Conservation (phyloP, 208 protist species). For the Trypanosomatidae sp. region DNA sequence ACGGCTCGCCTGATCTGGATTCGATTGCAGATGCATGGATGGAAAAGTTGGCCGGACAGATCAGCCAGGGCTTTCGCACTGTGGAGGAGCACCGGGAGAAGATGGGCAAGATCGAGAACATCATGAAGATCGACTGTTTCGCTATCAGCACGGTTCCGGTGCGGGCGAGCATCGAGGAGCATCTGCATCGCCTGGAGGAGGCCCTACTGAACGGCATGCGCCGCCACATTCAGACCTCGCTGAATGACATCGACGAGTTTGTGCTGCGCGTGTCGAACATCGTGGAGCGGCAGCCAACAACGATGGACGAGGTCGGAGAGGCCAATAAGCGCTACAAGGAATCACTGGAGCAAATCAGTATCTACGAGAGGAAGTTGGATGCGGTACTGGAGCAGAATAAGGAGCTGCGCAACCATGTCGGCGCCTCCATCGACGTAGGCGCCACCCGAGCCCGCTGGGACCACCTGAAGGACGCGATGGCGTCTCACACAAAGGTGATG, state of each 20-base stretch:
- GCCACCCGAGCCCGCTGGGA: conserved; percentile 87
- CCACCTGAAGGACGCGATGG: conserved; percentile 89
- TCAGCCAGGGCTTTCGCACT: conserved; percentile 84
- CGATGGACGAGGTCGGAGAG: conserved; percentile 92
- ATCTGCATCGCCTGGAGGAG: conserved; percentile 90
- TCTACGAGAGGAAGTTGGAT: conserved; percentile 64
- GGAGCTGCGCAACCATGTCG: conserved; percentile 78
- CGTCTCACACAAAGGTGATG: conserved; percentile 91
- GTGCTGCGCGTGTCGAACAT: conserved; percentile 86
- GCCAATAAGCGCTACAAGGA: conserved; percentile 82
- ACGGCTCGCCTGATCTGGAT: conserved; percentile 89
- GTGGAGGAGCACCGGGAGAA: conserved; percentile 88
- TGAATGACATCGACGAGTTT: conserved; percentile 88
- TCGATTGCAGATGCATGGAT: conserved; percentile 83
- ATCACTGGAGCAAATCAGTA: conserved; percentile 50
- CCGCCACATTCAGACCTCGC: conserved; percentile 56
- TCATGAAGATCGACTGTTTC: conserved; percentile 93
- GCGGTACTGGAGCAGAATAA: conserved; percentile 86
- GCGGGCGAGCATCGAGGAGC: conserved; percentile 93
- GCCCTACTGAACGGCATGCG: conserved; percentile 87
- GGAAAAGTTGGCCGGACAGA: conserved; percentile 56
- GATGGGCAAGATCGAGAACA: conserved; percentile 87
- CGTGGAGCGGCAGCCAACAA: conserved; percentile 89
- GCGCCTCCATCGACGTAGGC: conserved; percentile 75
- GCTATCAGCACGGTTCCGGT: conserved; percentile 90